Evolutionary conservation across 1,284 basidiomycete genomes (phyloP).

Genomic region (Schizophyllum commune): DNA sequence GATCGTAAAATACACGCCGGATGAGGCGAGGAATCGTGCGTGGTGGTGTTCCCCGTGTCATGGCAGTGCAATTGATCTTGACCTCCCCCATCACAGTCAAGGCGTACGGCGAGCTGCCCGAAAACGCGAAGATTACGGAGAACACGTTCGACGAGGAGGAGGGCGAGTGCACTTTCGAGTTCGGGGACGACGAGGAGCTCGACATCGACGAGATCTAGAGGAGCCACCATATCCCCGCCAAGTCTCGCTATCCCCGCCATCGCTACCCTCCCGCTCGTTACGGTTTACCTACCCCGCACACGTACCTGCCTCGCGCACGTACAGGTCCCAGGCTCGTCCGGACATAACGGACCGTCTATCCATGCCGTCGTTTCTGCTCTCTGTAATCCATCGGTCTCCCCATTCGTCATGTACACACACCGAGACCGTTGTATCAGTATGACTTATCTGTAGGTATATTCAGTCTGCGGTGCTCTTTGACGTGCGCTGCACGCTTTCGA

Average conservation of each 20-base stretch:
- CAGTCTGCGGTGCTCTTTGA: background rate
- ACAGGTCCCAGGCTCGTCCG: background rate
- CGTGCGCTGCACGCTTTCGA: too few species aligned
- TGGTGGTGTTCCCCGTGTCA: constrained; percentile 10
- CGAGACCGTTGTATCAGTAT: background rate
- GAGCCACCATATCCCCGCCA: background rate
- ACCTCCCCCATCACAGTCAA: constrained; percentile 51
- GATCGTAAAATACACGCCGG: constrained; percentile 97
- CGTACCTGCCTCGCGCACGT: background rate
- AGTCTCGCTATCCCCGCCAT: background rate
- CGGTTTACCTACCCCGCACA: background rate
- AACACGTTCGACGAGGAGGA: constrained; percentile 90
- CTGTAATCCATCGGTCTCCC: background rate
- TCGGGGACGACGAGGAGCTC: constrained; percentile 79
- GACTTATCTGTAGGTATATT: background rate
- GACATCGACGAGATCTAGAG: constrained; percentile 73
- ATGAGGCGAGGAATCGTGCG: constrained; percentile 82
- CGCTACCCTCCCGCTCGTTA: background rate
- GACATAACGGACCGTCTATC: background rate
- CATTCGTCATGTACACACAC: background rate
- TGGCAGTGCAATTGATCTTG: constrained; percentile 2
- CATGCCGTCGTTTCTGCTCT: background rate
- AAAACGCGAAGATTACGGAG: constrained; percentile 99
- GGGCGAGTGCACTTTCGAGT: constrained; percentile 84
- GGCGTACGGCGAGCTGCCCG: constrained; percentile 96